Evolutionary conservation across 495 filamentous ascomycete genomes (phyloP), one percentile per base, ranked within the genome.

Genomic region (Staphylotrichum longicolle): DNA sequence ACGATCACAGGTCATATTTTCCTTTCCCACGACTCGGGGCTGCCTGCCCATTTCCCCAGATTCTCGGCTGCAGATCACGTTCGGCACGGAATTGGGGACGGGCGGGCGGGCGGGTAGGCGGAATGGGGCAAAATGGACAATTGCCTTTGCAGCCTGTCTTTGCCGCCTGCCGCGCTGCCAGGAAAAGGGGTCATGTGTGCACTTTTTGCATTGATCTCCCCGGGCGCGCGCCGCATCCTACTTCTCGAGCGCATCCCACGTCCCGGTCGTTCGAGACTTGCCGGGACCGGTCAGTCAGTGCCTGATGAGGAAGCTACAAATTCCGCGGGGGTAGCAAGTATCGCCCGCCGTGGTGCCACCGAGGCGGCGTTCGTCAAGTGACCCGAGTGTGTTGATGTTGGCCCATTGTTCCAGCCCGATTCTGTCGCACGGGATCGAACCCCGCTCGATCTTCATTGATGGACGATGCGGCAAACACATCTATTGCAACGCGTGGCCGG

Each of bases 21-120:
- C 7, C 2, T 11, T 39, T 33, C 11, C 4, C 52, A 12, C 20
- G 20, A 7, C 12, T 41, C 41, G 20, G 20, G 20, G 20, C 20
- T 27, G 20, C 20, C 20, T 27, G 20, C 7, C 53, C 54, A 33
- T 56, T 46, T 45, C 54, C 53, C 55, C 55, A 57, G 55, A 57
- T 57, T 57, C 45, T 57, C 55, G 45, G 55, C 55, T 57, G 55
- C 44, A 49, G 45, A 57, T 57, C 55, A 57, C 11, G 14, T 27
- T 46, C 55, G 41, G 54, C 32, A 35, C 41, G 41, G 54, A 56
- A 45, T 46, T 56, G 54, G 14, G 45, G 20, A 27, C 45, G 34
- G 41, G 40, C 54, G 54, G 54, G 7, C 40, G 54, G 50, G 8
- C 14, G 50, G 52, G 20, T 27, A 27, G 20, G 20, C 20, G 20